Percentiles rank a stretch among this genome's conserved stretches.
Conservation (phyloP, 2,329 filamentous ascomycete genomes). For the Knoxdaviesia capensis region DNA sequence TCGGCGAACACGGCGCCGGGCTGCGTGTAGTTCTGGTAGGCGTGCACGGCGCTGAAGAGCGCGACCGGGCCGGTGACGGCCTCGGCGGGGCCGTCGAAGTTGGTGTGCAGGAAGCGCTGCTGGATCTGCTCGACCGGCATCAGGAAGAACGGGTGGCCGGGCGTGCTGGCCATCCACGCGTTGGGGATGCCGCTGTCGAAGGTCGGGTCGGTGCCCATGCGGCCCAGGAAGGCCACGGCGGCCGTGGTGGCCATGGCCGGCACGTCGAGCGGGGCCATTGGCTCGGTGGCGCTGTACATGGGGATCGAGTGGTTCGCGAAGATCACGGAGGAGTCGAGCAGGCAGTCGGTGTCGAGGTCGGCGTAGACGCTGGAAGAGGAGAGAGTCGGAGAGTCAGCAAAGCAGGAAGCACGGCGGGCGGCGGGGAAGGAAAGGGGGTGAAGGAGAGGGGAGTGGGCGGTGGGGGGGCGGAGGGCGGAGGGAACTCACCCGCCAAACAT, state of each 20-base stretch:
- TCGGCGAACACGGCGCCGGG: not conserved
- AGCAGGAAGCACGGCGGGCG: no score
- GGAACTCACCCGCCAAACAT: conserved; percentile 13
- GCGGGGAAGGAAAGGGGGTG: no score
- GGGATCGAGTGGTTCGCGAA: conserved; percentile 8
- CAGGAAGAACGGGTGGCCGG: conserved; percentile 14
- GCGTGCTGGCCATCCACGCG: conserved; percentile 16
- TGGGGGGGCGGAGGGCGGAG: no score
- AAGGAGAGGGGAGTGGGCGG: no score
- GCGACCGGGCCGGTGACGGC: conserved; percentile 6
- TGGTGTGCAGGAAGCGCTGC: conserved; percentile 1
- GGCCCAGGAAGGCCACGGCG: conserved; percentile 11
- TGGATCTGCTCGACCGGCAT: conserved; percentile 8
- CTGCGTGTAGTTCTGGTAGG: conserved; percentile 3
- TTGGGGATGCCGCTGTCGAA: conserved; percentile 15
- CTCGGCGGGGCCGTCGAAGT: conserved; percentile 2
- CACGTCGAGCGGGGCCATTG: not conserved
- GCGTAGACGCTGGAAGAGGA: conserved; percentile 9
- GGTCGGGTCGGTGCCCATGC: conserved; percentile 11
- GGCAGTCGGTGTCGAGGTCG: conserved; percentile 14
- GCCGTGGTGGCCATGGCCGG: not conserved
- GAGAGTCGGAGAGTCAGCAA: no score
- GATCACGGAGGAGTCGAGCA: conserved; percentile 8
- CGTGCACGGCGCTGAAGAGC: conserved; percentile 4
- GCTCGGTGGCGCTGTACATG: not conserved